phyloP scores from a whole-genome alignment of 768 basidiomycete genomes.

The Xanthoconium purpureum region DNA sequence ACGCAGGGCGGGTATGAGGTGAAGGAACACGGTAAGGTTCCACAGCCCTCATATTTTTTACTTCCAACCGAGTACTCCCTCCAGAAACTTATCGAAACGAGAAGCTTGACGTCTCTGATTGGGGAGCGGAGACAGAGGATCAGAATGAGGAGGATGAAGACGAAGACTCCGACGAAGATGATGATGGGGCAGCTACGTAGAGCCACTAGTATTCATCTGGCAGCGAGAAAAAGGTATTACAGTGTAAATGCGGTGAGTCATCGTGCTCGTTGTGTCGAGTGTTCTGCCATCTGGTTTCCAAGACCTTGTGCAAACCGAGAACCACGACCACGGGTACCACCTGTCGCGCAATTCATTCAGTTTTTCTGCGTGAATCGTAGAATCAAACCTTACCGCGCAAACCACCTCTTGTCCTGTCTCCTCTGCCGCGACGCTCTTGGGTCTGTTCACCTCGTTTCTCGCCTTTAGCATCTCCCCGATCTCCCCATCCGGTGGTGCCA shows the following conservation, averaged over 20 bases:
- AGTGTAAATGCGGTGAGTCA: constrained; percentile 5
- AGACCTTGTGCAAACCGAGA: constrained; percentile 81
- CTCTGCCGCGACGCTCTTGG: constrained; percentile 73
- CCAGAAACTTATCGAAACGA: constrained; percentile 56
- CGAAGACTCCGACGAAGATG: constrained; percentile 10
- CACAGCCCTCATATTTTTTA: not conserved
- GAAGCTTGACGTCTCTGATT: constrained; percentile 55
- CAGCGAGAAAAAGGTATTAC: constrained; percentile 1
- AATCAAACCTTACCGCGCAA: constrained; percentile 47
- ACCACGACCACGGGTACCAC: constrained; percentile 69
- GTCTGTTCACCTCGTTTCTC: constrained; percentile 80
- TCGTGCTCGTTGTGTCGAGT: constrained; percentile 20
- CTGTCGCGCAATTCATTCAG: constrained; percentile 30
- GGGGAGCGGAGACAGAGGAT: constrained; percentile 40
- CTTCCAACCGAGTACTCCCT: not conserved
- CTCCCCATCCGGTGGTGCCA: constrained; percentile 47
- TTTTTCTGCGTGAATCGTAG: not conserved
- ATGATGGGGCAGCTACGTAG: constrained; percentile 8
- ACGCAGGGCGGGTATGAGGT: constrained; percentile 81
- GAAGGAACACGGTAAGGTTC: constrained; percentile 50
- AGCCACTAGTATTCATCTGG: not conserved
- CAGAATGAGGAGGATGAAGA: constrained; percentile 23
- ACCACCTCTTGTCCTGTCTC: constrained; percentile 55
- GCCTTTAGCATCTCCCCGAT: constrained; percentile 56
- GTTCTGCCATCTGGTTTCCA: constrained; percentile 70